Percentiles rank a stretch among this genome's conserved stretches.
phyloP scores from a whole-genome alignment of 768 basidiomycete species.

The Amanita molliuscula region DNA sequence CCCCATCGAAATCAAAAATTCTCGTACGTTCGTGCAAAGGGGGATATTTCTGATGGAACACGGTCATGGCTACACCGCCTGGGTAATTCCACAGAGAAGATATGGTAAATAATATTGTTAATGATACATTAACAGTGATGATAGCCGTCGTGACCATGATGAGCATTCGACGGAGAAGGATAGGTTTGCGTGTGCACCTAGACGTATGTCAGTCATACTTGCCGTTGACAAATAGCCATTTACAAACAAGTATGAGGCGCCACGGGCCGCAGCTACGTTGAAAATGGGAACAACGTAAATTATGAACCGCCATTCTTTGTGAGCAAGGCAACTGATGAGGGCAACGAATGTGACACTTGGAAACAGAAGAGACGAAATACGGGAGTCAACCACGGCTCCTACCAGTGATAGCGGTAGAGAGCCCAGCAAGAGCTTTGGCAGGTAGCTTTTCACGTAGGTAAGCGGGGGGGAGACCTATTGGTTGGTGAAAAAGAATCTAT shows the following conservation, averaged over 20 bases:
- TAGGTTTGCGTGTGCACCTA: conserved; percentile 28
- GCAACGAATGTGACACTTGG: conserved; percentile 44
- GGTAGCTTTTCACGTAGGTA: conserved; percentile 52
- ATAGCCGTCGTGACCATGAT: conserved; percentile 32
- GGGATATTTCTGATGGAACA: conserved; percentile 45
- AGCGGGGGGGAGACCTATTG: conserved; percentile 58
- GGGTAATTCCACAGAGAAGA: conserved; percentile 80
- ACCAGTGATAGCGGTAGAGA: conserved; percentile 51
- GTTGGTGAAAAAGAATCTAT: not conserved
- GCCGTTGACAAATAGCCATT: not conserved
- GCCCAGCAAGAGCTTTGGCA: conserved; percentile 72
- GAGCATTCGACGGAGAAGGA: conserved; percentile 33
- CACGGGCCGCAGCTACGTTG: conserved; percentile 71
- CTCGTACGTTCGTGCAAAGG: not conserved
- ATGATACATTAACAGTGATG: conserved; percentile 41
- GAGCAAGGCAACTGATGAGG: conserved; percentile 66
- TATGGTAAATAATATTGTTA: conserved; percentile 41
- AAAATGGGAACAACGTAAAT: conserved; percentile 76
- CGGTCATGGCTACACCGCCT: conserved; percentile 63
- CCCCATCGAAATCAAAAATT: not conserved
- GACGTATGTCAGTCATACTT: not conserved
- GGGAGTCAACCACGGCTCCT: conserved; percentile 35
- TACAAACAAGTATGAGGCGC: conserved; percentile 53
- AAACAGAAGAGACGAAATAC: conserved; percentile 38
- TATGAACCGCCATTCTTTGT: conserved; percentile 98